Evolutionary conservation across 352 stramenopile genomes (phyloP), one percentile per base, ranked within the genome.

Genomic region (Pilasporangium apinafurcum): DNA sequence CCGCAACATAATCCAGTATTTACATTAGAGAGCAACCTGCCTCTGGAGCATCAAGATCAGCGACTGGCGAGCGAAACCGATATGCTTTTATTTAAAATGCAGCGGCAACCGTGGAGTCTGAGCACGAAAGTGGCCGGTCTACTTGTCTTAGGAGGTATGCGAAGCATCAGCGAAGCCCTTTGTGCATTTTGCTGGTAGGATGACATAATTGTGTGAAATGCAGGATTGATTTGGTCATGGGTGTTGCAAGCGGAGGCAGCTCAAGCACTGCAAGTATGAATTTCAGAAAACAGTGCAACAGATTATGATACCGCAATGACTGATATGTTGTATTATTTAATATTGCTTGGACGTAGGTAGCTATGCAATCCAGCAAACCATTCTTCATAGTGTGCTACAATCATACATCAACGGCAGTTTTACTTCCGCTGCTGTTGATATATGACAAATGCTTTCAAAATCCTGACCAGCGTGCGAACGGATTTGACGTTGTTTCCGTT

Each of bases 331-430:
- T 35, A 12, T 10, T 24, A 5, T 14, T 12, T 10, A 12, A 12
- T 27, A 14, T 24, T 14, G 18, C 16, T 14, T 5, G 10, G 8
- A 16, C 33, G 8, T 13, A 4, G 7, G 6, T 4, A 10, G 13
- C 8, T 16, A 16, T 29, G 24, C 25, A 20, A 12, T 14, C 5
- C 10, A 14, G 18, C 55, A 77, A 77, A 52, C 68, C 68, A 3
- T 77, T 74, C 40, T 77, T 81, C 62, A 69, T 81, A 32, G 65
- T 81, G 20, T 72, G 68, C 28, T 81, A 77, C 48, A 72, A 78
- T 38, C 68, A 78, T 51, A 67, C 54, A 1, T 52, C 53, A 20
- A 74, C 64, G 21, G 50, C 49, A n/a, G 16, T 71, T 16, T 43
- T 79, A 18, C 48, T 83, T 0, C 69, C 69, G 8, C 30, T 73